Conservation (phyloP, 371 early-diverging fungal species). For the Syncephalastrum racemosum region DNA sequence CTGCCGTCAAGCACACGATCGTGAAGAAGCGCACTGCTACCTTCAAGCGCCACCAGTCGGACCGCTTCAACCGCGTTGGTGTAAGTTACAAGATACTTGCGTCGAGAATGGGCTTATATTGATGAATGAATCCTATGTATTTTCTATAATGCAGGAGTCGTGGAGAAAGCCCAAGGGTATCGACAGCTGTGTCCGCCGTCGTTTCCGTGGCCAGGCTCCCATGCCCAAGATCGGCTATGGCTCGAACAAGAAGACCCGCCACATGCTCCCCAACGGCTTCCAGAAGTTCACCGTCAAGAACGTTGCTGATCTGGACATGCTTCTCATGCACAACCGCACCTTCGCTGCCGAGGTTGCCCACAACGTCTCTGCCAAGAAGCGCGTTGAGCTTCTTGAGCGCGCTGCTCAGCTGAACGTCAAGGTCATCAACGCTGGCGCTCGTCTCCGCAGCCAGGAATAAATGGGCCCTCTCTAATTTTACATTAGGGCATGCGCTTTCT, state of each 20-base stretch:
- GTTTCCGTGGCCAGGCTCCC: slow-evolving; percentile 94
- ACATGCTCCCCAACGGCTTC: slow-evolving; percentile 97
- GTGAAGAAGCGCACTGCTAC: slow-evolving; percentile 98
- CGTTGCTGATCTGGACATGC: slow-evolving; percentile 91
- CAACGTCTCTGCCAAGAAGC: slow-evolving; percentile 94
- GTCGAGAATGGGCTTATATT: background rate
- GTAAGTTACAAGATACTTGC: slow-evolving; percentile 53
- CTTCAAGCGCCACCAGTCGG: slow-evolving; percentile 99
- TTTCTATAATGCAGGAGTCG: slow-evolving; percentile 64
- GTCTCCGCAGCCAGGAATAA: slow-evolving; percentile 87
- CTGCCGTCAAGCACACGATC: slow-evolving; percentile 90
- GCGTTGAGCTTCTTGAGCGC: slow-evolving; percentile 93
- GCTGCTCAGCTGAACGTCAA: slow-evolving; percentile 96
- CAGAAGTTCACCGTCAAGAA: slow-evolving; percentile 95
- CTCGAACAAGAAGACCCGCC: slow-evolving; percentile 92
- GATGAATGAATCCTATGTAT: slow-evolving; percentile 1
- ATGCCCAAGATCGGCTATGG: slow-evolving; percentile 99
- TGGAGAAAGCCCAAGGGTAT: slow-evolving; percentile 99
- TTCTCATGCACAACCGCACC: slow-evolving; percentile 97
- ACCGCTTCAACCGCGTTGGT: slow-evolving; percentile 96
- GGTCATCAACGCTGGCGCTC: slow-evolving; percentile 95
- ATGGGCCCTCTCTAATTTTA: slow-evolving; percentile 8
- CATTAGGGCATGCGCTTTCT: background rate
- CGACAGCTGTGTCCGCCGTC: slow-evolving; percentile 98
- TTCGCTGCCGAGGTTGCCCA: slow-evolving; percentile 99